Conservation (phyloP, 2,329 filamentous ascomycete genomes). For the Ophiocordyceps camponoti-floridani region DNA sequence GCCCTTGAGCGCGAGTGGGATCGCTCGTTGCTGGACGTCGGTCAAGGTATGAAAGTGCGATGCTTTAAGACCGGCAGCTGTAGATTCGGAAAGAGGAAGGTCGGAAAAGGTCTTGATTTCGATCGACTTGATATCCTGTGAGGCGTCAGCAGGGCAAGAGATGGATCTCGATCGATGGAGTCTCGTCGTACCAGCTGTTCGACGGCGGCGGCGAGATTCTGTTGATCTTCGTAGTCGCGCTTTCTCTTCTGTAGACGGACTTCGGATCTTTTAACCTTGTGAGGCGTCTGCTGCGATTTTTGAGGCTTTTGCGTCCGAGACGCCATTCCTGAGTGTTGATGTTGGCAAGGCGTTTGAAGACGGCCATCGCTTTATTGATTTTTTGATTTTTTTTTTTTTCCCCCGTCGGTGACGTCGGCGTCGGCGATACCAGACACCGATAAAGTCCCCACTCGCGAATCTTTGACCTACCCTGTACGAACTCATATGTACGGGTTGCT, state of each 20-base stretch:
- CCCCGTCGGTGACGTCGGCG: no score
- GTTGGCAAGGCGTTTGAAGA: neutral
- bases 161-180: neutral
- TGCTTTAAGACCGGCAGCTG: slow-evolving; percentile 58
- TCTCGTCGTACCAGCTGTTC: slow-evolving; percentile 13
- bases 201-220: slow-evolving; percentile 15
- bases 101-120: slow-evolving; percentile 57
- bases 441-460: no score
- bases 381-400: no score
- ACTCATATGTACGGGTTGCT: no score
- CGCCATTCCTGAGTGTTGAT: slow-evolving; percentile 8
- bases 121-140: slow-evolving; percentile 39
- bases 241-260: slow-evolving; percentile 18
- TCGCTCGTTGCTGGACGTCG: slow-evolving; percentile 79
- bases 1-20: slow-evolving; percentile 72
- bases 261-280: slow-evolving; percentile 14
- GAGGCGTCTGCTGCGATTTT: slow-evolving; percentile 6
- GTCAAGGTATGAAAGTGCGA: slow-evolving; percentile 84
- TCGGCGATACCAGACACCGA: no score
- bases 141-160: neutral
- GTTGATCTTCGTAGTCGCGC: slow-evolving; percentile 17
- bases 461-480: no score
- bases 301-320: slow-evolving; percentile 8
- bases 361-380: no score
- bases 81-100: slow-evolving; percentile 71